Conservation (phyloP, 2,329 filamentous ascomycete genomes). For the Pseudogymnoascus sp. region DNA sequence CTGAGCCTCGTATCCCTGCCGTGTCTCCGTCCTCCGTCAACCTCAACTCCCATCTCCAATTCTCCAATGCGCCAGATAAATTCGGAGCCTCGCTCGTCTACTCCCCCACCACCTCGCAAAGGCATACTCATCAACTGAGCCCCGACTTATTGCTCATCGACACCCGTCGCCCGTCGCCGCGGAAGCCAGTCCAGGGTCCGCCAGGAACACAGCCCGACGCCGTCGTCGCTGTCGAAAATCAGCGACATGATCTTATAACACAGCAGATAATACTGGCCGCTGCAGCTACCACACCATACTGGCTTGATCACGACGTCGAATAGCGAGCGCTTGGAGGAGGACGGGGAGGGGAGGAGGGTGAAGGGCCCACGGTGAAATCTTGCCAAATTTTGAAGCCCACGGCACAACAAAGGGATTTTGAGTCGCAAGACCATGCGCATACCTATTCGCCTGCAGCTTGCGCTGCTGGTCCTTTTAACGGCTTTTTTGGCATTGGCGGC, state of each 20-base stretch:
- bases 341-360: conserved; percentile 1
- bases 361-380: neutral
- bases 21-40: neutral
- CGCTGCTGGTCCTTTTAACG: conserved; percentile 65
- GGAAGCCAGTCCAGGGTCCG: neutral
- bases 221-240: neutral
- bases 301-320: neutral
- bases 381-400: neutral
- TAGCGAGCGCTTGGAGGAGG: neutral
- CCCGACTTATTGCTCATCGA: neutral
- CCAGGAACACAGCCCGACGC: neutral
- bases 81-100: conserved; percentile 2
- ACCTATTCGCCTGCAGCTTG: conserved; percentile 80
- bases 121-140: neutral
- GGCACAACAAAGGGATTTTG: neutral
- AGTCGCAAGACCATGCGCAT: conserved; percentile 52
- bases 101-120: neutral
- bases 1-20: conserved; percentile 8
- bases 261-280: neutral
- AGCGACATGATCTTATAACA: conserved; percentile 8
- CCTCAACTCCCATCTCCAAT: neutral
- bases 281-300: neutral
- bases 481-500: conserved; percentile 68
- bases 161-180: neutral
- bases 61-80: conserved; percentile 1